Base-by-base conservation (phyloP, 805 yeast genomes). In the Wickerhamiella domercqiae region DNA sequence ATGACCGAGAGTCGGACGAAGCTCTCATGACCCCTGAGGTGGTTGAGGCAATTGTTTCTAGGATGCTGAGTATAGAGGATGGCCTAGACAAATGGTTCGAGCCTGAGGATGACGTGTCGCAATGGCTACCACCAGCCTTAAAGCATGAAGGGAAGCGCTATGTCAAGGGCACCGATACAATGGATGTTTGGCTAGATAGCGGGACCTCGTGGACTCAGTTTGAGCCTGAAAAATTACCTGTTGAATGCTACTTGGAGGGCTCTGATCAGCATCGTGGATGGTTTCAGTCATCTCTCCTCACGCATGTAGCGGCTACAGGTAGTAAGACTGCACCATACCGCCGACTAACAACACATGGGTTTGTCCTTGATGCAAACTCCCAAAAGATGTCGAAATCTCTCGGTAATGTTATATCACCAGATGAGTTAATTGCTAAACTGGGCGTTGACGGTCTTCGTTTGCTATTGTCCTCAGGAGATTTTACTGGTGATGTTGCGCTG, bases 121-220 rank as follows among this genome's bases (percentile, higher is more conserved):
- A 71, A 43, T 90, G 96, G 96, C 55, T 90, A 13, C 95, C 95
- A 0, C 39, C 48, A 2, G 20, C 20, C 5, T 17, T 11, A 5
- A 24, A 24, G 26, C 9, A 9, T 24, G 26, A 24, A 13, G 48
- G 61, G 2, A n/a, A n/a, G n/a, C n/a, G n/a, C n/a, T 78, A 66
- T 44, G 50, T 52, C 18, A 78, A 81, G 49, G 87, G 94, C 1
- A 69, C 64, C 32, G 98, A 90, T 48, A 90, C 98, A 0, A 79
- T 90, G 84, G 99, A 90, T 59, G 98, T 90, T 15, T 90, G 99
- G 99, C 87, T 90, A 60, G 99, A 90, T 56, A 79, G 94, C 29
- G 99, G 99, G 0, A 72, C 93, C 0, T 76, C 90, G 24, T 90
- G 98, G 97, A 68, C 73, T 7, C 66, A 71, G 32, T 61, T 78